Evolutionary conservation across 352 stramenopile species (phyloP), one percentile per base, ranked within the genome.

Genomic region (Globisporangium parvum): DNA sequence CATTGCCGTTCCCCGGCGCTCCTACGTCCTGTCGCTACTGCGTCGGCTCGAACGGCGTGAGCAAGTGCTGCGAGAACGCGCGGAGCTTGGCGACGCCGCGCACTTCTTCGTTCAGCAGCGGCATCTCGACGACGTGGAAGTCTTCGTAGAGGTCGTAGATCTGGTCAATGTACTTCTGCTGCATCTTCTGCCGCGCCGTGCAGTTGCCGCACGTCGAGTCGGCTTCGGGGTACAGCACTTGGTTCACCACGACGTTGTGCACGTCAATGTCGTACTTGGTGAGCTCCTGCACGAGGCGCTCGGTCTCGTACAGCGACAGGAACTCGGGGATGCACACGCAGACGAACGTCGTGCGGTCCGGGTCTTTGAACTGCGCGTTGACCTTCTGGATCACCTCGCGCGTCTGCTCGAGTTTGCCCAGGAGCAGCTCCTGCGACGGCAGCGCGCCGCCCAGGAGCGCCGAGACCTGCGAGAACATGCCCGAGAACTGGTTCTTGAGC

Each of bases 311-410:
- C 37, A 99, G 93, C 62, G 94, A 99, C 53, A 99, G 73, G 73
- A 99, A 99, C 85, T 99, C 97, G 0, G 97, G 97, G 67, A 99
- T 99, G 74, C 97, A 99, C 47, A 99, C 97, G 68, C 96, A 99
- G 23, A 99, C 96, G 75, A 99, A 99, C 15, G 97, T 99, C 20
- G 97, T 99, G 59, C 96, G 83, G 33, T 98, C 91, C 24, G 96
- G 91, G 82, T 99, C 96, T 71, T 98, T 98, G 82, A 99, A 99
- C 66, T 98, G 92, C 54, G 93, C 80, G 67, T 99, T 99, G 11
- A 99, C 97, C 77, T 99, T 98, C 72, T 98, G 96, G 64, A 99
- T 99, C 54, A 98, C 93, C 42, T 95, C 88, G 47, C 96, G 86
- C 24, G 94, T 96, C 67, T 96, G 91, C 72, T 98, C 93, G 21